phyloP scores from a whole-genome alignment of 805 yeast genomes.

The Barnettozyma salicaria region DNA sequence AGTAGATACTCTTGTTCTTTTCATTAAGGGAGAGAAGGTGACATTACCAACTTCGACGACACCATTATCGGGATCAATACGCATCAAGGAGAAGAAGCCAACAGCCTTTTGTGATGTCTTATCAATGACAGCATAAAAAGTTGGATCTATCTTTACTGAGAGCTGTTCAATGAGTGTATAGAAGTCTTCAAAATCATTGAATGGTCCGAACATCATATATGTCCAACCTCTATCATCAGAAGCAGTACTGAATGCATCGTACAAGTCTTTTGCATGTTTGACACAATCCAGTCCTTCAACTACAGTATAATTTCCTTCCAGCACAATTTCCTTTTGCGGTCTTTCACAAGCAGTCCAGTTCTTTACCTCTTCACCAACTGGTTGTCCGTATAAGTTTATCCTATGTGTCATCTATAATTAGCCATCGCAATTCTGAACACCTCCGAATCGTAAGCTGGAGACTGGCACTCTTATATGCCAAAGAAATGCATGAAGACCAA shows the following conservation, averaged over 20 bases:
- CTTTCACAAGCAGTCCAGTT: neutral
- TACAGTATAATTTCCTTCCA: neutral
- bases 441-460: too few species aligned
- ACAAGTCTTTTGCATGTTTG: slow-evolving; percentile 1
- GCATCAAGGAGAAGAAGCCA: slow-evolving; percentile 3
- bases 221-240: slow-evolving; percentile 1
- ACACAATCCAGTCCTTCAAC: neutral
- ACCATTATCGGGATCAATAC: slow-evolving; percentile 2
- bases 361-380: neutral
- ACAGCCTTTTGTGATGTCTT: slow-evolving; percentile 1
- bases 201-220: slow-evolving; percentile 4
- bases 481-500: too few species aligned
- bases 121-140: slow-evolving; percentile 3
- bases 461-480: too few species aligned
- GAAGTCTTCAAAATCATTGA: neutral
- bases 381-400: too few species aligned
- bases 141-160: neutral
- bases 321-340: neutral
- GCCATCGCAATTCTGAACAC: too few species aligned
- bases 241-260: neutral
- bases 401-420: too few species aligned
- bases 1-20: neutral
- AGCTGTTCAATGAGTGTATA: neutral
- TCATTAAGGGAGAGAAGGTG: neutral
- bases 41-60: slow-evolving; percentile 7